A percentile compares a stretch with the other conserved stretches of the same genome.
phyloP scores from a whole-genome alignment of 2,329 filamentous ascomycete species.

The Neonectria neomacrospora region DNA sequence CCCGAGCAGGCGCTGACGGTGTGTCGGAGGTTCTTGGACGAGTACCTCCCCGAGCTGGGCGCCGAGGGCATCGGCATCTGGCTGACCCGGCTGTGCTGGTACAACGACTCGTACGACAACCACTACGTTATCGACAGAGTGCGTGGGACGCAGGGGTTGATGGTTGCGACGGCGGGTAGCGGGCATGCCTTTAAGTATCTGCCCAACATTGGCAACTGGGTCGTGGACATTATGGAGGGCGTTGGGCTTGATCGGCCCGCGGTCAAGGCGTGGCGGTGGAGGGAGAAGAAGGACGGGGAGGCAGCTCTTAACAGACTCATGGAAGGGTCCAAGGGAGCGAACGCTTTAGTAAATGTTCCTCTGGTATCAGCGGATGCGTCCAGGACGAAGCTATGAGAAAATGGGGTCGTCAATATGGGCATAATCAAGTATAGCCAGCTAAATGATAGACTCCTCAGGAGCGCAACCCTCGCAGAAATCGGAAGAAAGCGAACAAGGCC shows the following conservation, averaged over 20 bases:
- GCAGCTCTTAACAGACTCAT: constrained; percentile 22
- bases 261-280: constrained; percentile 26
- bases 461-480: not conserved
- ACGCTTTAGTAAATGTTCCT: constrained; percentile 9
- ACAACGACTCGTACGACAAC: constrained; percentile 47
- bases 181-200: constrained; percentile 42
- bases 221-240: constrained; percentile 24
- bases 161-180: constrained; percentile 67
- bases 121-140: constrained; percentile 47
- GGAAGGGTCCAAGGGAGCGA: constrained; percentile 10
- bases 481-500: not conserved
- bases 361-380: constrained; percentile 5
- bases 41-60: constrained; percentile 56
- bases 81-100: constrained; percentile 45
- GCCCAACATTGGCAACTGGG: constrained; percentile 24
- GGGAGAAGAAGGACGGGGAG: not conserved
- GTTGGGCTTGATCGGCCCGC: constrained; percentile 10
- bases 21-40: constrained; percentile 48
- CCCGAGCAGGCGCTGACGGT: constrained; percentile 43
- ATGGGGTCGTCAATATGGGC: not conserved
- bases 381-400: not conserved
- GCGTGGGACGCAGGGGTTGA: constrained; percentile 66
- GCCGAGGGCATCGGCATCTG: constrained; percentile 49
- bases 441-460: not conserved
- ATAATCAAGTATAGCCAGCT: not conserved